phyloP scores from a whole-genome alignment of 1,284 basidiomycete genomes.

The Dichomitus squalens region DNA sequence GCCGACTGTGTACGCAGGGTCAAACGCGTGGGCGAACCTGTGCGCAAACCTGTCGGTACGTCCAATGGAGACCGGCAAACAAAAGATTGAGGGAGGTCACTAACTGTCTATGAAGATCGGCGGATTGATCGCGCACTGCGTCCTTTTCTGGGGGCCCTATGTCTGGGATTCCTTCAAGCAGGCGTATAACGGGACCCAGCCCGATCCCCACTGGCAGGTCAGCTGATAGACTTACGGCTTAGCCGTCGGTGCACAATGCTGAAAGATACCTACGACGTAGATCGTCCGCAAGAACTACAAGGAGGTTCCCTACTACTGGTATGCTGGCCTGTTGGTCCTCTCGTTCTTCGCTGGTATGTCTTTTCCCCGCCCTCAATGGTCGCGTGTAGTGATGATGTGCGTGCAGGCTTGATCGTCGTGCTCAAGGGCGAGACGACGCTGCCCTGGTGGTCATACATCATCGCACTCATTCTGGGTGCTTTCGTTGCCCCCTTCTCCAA shows the following conservation, averaged over 20 bases:
- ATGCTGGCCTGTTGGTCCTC: conserved; percentile 47
- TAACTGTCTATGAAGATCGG: conserved; percentile 46
- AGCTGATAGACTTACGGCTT: neutral
- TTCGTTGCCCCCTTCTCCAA: conserved; percentile 46
- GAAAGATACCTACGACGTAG: conserved; percentile 40
- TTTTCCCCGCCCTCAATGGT: neutral
- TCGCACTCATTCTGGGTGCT: conserved; percentile 33
- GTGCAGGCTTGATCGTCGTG: conserved; percentile 49
- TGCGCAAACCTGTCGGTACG: conserved; percentile 52
- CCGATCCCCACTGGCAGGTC: conserved; percentile 63
- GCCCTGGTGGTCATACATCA: conserved; percentile 64
- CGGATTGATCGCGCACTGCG: conserved; percentile 59
- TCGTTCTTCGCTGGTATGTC: conserved; percentile 55
- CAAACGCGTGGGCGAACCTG: conserved; percentile 60
- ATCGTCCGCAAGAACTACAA: conserved; percentile 40
- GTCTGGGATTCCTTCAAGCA: conserved; percentile 53
- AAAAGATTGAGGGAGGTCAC: neutral
- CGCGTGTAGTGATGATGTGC: neutral
- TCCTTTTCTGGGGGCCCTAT: conserved; percentile 62
- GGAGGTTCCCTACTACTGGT: conserved; percentile 60
- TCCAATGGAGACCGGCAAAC: neutral
- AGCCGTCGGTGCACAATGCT: neutral
- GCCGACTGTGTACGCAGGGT: conserved; percentile 38
- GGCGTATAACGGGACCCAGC: conserved; percentile 44
- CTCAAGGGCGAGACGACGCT: conserved; percentile 62